Conservation (phyloP, 345 rosid genomes). For the Hibiscus tridactylites region DNA sequence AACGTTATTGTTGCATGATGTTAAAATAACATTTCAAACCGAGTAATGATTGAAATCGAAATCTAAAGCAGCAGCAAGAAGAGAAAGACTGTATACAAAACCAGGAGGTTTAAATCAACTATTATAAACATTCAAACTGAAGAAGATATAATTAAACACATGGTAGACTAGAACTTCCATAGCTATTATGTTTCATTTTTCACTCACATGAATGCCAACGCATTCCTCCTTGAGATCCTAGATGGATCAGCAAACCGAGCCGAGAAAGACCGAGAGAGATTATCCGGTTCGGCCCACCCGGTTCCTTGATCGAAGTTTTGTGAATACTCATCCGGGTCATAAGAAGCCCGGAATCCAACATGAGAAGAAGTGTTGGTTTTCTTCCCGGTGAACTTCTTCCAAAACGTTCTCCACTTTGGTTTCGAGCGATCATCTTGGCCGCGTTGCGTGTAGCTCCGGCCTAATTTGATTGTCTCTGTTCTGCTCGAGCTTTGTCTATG, state of each 20-base stretch:
- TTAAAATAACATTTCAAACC: background rate
- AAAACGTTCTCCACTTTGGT: slow-evolving; percentile 14
- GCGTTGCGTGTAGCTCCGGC: slow-evolving; percentile 8
- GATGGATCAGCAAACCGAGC: slow-evolving; percentile 25
- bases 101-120: background rate
- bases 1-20: background rate
- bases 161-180: background rate
- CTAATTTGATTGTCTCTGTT: slow-evolving; percentile 10
- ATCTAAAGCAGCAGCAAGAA: background rate
- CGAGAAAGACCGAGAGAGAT: slow-evolving; percentile 22
- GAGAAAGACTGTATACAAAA: background rate
- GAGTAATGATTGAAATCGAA: background rate
- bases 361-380: background rate
- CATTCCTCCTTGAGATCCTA: slow-evolving; percentile 3
- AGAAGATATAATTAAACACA: background rate
- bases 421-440: background rate
- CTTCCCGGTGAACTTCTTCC: slow-evolving; percentile 16
- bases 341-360: background rate
- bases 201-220: background rate
- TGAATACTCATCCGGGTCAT: slow-evolving; percentile 17
- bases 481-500: slow-evolving; percentile 3
- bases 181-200: background rate
- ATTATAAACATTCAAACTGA: background rate
- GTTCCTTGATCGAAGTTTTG: slow-evolving; percentile 22
- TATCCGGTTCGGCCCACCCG: slow-evolving; percentile 20